Percentiles rank a stretch among this genome's conserved stretches.
Conservation (phyloP, 176 grass and related monocot genomes). For the Miscanthus lutarioriparius region DNA sequence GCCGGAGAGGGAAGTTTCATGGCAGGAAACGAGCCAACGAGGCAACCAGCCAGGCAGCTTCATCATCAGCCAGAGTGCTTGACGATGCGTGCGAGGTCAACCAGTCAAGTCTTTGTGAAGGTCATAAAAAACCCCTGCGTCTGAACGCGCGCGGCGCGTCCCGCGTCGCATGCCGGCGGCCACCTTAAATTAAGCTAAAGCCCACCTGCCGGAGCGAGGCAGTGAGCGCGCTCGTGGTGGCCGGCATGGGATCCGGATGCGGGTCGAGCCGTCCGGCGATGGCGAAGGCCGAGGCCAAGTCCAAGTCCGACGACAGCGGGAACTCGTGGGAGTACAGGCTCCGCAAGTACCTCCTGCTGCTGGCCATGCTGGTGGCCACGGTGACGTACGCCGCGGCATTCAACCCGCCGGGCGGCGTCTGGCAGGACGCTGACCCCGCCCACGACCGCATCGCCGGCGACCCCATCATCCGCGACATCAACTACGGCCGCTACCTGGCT, state of each 20-base stretch:
- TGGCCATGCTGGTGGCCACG: background rate
- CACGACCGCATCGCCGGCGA: background rate
- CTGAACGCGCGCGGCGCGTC: background rate
- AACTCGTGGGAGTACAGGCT: background rate
- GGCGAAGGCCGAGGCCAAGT: too few species aligned
- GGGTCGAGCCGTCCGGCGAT: background rate
- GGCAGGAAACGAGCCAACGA: background rate
- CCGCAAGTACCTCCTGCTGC: background rate
- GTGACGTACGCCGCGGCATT: background rate
- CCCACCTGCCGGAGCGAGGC: background rate
- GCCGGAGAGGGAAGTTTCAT: background rate
- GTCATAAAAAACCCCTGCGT: background rate
- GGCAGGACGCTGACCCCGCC: background rate
- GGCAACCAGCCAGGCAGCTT: background rate
- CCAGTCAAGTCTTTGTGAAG: background rate
- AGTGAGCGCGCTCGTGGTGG: background rate
- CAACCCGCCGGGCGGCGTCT: background rate
- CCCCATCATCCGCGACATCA: background rate
- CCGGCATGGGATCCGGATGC: background rate
- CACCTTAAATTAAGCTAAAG: background rate
- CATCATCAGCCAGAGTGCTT: background rate
- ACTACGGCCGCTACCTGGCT: background rate
- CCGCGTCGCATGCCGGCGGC: background rate
- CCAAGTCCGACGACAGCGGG: background rate
- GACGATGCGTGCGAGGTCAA: background rate